Base-by-base conservation (phyloP, 306 rosid genomes). In the Phaseolus lunatus region DNA sequence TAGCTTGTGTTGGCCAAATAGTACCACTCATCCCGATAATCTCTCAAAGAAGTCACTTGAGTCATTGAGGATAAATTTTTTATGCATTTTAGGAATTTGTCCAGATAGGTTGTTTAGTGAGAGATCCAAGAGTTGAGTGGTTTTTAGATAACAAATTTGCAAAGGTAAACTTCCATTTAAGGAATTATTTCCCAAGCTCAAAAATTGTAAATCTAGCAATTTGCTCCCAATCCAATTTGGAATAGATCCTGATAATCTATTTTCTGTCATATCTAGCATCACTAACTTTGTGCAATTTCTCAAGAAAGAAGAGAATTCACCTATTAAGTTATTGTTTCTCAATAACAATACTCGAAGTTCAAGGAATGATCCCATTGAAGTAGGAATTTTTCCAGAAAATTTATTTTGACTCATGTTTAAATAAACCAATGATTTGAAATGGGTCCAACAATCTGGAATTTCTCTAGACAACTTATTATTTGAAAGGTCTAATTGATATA, bases 181-280 rank as follows among this genome's bases (percentile, higher is more conserved):
- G 8, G 3, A 29, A 4, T 70, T 70, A 1, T 18, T 49, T 61
- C 22, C 9, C 1, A 61, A 9, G 12, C 44, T 39, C 9, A 39
- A 39, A 39, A 39, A 7, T 39, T 39, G 44, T 12, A 39, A 39
- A 3, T 9, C 0, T 2, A 0, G 1, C 1, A 33, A 33, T 9
- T 39, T 9, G 0, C 2, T 39, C 14, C 65, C 65, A 14, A 58
- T 58, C 65, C 65, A 58, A 13, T 18, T 0, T 13, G 65, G 65
- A 11, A 58, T 26, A 24, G 11, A 9, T 26, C 65, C 65, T 12
- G 65, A 58, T 58, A 58, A 47, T 47, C n/a, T 59, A 18, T 78
- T 79, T 48, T 67, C 67, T 12, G 67, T 33, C 27, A 26, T 14
- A 58, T 81, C 80, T 2, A 81, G 22, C 72, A 58, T 47, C 2